Base-by-base conservation (phyloP, 495 filamentous ascomycete species). In the Tuber aestivum region DNA sequence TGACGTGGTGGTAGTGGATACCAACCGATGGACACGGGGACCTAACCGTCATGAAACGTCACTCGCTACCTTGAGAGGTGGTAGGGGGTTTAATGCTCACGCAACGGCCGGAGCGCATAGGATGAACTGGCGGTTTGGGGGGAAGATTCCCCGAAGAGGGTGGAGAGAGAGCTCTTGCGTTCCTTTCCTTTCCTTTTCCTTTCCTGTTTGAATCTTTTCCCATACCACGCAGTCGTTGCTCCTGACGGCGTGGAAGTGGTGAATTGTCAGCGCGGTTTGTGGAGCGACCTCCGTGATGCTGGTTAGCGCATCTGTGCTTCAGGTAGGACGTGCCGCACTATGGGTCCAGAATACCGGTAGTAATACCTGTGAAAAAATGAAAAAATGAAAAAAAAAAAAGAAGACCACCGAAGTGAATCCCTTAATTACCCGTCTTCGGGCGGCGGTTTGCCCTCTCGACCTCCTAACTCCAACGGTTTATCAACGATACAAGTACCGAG, bases 1-100 rank as follows among this genome's bases (percentile, higher is more conserved):
- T 65, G 56, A 65, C 56, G 56, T 65, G 56, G 56, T 65, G 56
- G 56, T 32, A 32, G 56, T 65, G 10, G 56, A 65, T 32, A 65
- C 56, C 56, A 65, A 65, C 27, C 56, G 56, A 65, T 65, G 2
- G n/a, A 32, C 27, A 32, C 56, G n/a, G n/a, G 14, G 5, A 32
- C 27, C 16, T 27, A 4, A 0, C 50, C 27, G 12, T 65, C 56
- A 65, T 32, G 27, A 65, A 65, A 65, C 56, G 32, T 65, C 56
- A 65, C 56, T 65, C 56, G 56, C 14, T 3, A 65, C n/a, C 3
- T 14, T 3, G 10, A 18, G 32, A 14, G 12, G 12, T 3, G n/a
- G 3, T 0, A 5, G 27, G n/a, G n/a, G 9, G 32, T 4, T 16
- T 18, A 32, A 65, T 3, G 27, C 32, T 65, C 56, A 65, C 10